Base-by-base conservation (phyloP, 2,329 filamentous ascomycete genomes). In the Epichloe coenophiala region DNA sequence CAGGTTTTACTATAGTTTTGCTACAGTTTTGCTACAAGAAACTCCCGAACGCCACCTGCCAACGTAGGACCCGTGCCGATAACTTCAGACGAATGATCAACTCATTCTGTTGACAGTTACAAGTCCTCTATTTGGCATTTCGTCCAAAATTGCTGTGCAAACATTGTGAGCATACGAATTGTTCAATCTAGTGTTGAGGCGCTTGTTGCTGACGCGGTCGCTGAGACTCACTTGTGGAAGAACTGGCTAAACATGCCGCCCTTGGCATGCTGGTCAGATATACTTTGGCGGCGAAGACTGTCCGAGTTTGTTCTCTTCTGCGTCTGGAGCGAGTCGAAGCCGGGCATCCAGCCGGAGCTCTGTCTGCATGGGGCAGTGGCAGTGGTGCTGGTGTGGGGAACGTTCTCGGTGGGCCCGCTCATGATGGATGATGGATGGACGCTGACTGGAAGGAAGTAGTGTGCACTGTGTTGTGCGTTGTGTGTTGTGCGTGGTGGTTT, bases 181-280 rank as follows among this genome's bases (percentile, higher is more conserved):
- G 9, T 23, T 23, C 35, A 27, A 13, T 11, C 1, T 21, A 5
- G 5, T 15, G 1, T 35, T 1, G 23, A 37, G n/a, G 19, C 7
- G 1, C 3, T 15, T 15, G 11, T 21, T 8, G 27, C 13, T 27
- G 42, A 15, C 0, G 59, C 74, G 1, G n/a, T 15, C 4, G 11
- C 13, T 5, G 42, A 8, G 11, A 59, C 74, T 49, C 63, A 80
- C 77, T 72, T 78, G 57, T 78, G 70, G 73, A 78, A 81, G 66
- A 79, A 71, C 54, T 71, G 68, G 49, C 73, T 74, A 48, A 80
- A 65, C 54, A 80, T 64, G 40, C 76, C 76, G 1, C 69, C 60
- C 47, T 68, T 63, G 13, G 68, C 68, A 52, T 70, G 69, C 60
- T 80, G 77, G 51, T 81, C 77, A 33, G 68, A 69, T 57, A 80